These are phyloP conservation scores for Sordariomycetes sp. DNA, from an alignment of 2,329 filamentous ascomycete genomes.

Conservation along the genomic window DNA sequence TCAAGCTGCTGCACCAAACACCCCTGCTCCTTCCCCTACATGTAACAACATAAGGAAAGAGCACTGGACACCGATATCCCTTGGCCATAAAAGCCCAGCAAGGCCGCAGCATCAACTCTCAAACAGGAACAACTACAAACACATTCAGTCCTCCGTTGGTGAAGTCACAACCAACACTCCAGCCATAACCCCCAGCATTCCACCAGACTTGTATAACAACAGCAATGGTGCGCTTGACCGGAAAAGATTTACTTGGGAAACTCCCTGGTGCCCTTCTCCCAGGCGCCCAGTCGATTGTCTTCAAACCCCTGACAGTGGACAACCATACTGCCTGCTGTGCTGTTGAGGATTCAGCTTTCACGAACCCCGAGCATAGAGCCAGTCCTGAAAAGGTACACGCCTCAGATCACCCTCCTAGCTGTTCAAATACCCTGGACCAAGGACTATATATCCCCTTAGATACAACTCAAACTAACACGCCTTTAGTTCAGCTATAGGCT, in stretches of 20 bases:
- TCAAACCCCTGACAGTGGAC: conserved; percentile 59
- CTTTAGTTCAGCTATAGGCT: conserved; percentile 69
- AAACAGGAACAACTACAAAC: no score
- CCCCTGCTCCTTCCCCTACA: background rate
- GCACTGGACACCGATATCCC: background rate
- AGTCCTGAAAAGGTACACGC: conserved; percentile 40
- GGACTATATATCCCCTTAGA: background rate
- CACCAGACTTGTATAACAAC: background rate
- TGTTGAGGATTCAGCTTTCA: conserved; percentile 44
- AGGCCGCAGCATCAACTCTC: no score
- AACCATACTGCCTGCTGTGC: conserved; percentile 51
- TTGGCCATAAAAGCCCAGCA: background rate
- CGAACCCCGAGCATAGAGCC: conserved; percentile 35
- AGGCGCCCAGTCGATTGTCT: conserved; percentile 11
- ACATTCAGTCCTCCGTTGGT: no score
- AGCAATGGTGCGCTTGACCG: background rate
- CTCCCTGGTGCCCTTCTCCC: background rate
- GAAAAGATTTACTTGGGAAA: background rate
- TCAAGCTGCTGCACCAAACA: background rate
- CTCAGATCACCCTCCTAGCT: background rate
- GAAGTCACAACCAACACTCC: background rate
- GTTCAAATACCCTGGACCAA: background rate
- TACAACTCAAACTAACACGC: background rate
- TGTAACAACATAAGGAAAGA: background rate
- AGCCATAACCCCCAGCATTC: background rate